Evolutionary conservation across 148 eudicot species (phyloP), one percentile per base, ranked within the genome.

Genomic region (Camellia japonica): DNA sequence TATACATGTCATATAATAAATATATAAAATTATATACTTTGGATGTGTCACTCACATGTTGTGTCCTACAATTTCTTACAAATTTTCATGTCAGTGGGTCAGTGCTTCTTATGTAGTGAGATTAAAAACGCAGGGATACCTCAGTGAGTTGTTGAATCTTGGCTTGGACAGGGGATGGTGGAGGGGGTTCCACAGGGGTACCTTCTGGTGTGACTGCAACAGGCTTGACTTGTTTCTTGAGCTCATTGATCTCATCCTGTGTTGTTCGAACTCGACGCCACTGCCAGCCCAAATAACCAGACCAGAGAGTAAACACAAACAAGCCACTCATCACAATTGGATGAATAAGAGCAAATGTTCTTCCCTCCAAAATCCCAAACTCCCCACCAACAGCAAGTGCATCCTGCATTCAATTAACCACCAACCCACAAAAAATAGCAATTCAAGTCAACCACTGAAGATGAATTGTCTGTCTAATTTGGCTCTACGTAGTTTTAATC

Each of bases 261-360:
- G 86, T 79, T 0, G 98, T 93, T 55, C 99, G 82, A 19, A 96
- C 90, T 11, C 99, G 75, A 49, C 99, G 73, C 99, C 99, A 95
- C 84, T 95, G 99, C 99, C 99, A 95, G 0, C 99, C 99, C 65
- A 95, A 74, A 85, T 92, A 95, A n/a, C 99, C 99, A 61, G 97
- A 89, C 88, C 91, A 95, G 74, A 96, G 73, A 11, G 99, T 94
- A 83, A 85, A 94, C 7, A 82, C 46, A 67, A 96, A 96, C 30
- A 96, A 67, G 44, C 94, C 89, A 30, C 90, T 87, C 99, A 96
- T 96, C 60, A 82, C 98, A 9, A 85, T 43, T 11, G 99, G 99
- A 78, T 96, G 99, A 73, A 96, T 52, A 43, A 96, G 80, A 7
- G 99, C 92, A 68, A 81, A 67, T 66, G 95, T 59, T 71, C 99